Evolutionary conservation across 495 filamentous ascomycete genomes (phyloP).

Genomic region (Paragyromitra xinjiangensis): DNA sequence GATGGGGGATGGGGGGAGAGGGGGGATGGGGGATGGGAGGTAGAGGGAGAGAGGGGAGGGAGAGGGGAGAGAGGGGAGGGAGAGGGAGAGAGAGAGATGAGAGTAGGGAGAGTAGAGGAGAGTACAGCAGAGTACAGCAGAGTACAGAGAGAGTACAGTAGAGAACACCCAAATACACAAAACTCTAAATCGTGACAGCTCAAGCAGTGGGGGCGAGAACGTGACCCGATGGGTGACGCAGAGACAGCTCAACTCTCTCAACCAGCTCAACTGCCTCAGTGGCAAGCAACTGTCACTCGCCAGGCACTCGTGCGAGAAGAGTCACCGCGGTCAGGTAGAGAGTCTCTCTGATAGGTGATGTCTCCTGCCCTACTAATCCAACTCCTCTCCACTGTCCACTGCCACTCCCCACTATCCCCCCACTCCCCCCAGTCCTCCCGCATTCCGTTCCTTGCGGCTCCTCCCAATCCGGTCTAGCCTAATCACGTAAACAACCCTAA

Average conservation of each 20-base stretch:
- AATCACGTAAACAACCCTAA: conserved; percentile 23
- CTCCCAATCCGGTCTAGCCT: neutral
- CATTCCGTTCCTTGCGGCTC: neutral
- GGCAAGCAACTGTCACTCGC: neutral
- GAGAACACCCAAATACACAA: too few species aligned
- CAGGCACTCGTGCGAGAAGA: neutral
- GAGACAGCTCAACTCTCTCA: neutral
- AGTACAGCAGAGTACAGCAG: neutral
- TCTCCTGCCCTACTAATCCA: too few species aligned
- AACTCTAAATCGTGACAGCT: too few species aligned
- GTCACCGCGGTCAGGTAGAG: neutral
- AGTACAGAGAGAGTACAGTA: neutral
- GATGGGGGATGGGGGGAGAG: neutral
- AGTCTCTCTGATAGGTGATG: neutral
- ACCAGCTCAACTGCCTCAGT: neutral
- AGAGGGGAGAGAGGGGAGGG: too few species aligned
- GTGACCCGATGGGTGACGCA: neutral
- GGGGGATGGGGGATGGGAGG: neutral
- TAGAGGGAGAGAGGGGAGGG: neutral
- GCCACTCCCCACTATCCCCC: neutral
- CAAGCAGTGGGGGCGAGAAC: neutral
- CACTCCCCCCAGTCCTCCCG: neutral
- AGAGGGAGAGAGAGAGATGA: neutral
- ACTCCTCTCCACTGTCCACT: neutral
- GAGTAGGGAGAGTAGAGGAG: neutral